Conservation (phyloP, 495 filamentous ascomycete species). For the Talaromyces thailandensis region DNA sequence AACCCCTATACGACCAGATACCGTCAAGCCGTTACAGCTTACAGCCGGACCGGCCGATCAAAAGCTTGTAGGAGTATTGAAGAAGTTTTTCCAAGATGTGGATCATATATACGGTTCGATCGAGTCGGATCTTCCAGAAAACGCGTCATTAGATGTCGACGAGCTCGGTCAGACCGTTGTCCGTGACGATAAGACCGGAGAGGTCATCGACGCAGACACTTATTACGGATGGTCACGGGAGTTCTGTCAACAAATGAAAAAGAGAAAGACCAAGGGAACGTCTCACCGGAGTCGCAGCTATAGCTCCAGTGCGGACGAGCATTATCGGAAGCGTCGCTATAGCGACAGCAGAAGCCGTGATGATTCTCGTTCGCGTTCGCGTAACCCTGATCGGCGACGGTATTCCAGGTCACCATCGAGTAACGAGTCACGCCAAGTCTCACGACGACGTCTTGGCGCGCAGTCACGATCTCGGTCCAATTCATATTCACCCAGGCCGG, state of each 20-base stretch:
- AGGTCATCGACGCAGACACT: conserved; percentile 52
- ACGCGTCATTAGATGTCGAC: conserved; percentile 49
- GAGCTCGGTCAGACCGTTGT: conserved; percentile 62
- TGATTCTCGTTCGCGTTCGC: conserved; percentile 20
- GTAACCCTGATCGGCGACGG: conserved; percentile 8
- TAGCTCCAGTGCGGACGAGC: conserved; percentile 13
- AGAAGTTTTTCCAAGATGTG: conserved; percentile 57
- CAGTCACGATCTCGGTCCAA: conserved; percentile 30
- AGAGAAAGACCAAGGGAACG: conserved; percentile 29
- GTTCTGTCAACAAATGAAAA: conserved; percentile 79
- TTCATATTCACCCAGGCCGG: conserved; percentile 38
- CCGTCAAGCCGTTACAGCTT: conserved; percentile 68
- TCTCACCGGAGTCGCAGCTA: conserved; percentile 17
- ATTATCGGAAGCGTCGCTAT: conserved; percentile 8
- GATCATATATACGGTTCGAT: conserved; percentile 49
- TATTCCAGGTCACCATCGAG: conserved; percentile 14
- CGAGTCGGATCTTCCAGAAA: conserved; percentile 29
- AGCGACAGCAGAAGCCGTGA: not conserved
- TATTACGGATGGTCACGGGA: conserved; percentile 82
- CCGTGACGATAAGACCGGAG: conserved; percentile 50
- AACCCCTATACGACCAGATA: conserved; percentile 58
- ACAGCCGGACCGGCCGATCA: conserved; percentile 62
- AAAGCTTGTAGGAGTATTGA: conserved; percentile 54
- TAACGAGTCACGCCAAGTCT: conserved; percentile 11
- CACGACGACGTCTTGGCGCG: conserved; percentile 1